Conservation (phyloP, 257 asterid genomes). For the Lithospermum erythrorhizon region DNA sequence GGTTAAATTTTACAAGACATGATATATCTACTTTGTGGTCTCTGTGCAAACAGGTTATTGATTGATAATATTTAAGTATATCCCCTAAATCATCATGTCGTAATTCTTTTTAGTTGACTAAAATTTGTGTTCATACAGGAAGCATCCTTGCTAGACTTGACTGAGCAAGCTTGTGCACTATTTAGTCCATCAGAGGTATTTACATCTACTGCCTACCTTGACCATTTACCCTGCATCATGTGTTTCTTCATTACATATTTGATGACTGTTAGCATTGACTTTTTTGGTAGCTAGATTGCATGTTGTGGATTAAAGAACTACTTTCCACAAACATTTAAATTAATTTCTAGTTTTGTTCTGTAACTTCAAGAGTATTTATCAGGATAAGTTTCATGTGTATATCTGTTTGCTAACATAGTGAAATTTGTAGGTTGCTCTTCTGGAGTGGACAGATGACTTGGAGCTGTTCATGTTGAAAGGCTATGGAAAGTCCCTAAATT, state of each 20-base stretch:
- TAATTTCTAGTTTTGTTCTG: background rate
- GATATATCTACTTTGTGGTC: slow-evolving; percentile 81
- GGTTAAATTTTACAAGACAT: slow-evolving; percentile 52
- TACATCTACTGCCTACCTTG: background rate
- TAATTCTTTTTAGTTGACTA: slow-evolving; percentile 10
- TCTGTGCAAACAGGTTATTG: slow-evolving; percentile 77
- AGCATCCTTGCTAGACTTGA: slow-evolving; percentile 69
- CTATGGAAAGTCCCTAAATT: slow-evolving; percentile 81
- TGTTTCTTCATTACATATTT: background rate
- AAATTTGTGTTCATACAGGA: slow-evolving; percentile 43
- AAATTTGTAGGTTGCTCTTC: slow-evolving; percentile 47
- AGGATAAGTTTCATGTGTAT: background rate
- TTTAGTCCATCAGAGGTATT: slow-evolving; percentile 70
- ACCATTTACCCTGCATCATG: background rate
- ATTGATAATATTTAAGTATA: slow-evolving; percentile 5
- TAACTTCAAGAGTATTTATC: background rate
- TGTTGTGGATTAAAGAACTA: background rate
- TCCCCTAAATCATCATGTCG: slow-evolving; percentile 8
- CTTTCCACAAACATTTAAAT: background rate
- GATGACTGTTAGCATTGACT: background rate
- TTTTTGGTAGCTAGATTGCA: background rate
- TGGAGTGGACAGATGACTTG: slow-evolving; percentile 96
- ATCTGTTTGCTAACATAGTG: slow-evolving; percentile 9
- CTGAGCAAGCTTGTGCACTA: slow-evolving; percentile 83
- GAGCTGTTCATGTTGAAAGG: slow-evolving; percentile 82